phyloP scores from a whole-genome alignment of 2,329 filamentous ascomycete genomes.

The Laburnicola sp. region DNA sequence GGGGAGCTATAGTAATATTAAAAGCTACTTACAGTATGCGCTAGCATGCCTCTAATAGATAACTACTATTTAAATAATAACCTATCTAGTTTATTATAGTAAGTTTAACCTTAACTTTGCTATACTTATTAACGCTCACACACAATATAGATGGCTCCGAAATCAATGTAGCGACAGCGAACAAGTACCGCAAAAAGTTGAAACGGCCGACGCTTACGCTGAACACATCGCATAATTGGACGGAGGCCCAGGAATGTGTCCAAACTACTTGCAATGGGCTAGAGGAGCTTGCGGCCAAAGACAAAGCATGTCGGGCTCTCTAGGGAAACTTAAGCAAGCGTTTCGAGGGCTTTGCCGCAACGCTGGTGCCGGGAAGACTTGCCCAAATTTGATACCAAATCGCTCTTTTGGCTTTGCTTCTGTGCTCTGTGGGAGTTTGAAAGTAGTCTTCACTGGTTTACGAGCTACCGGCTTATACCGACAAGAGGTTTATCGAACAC shows the following conservation, averaged over 20 bases:
- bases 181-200: conserved; percentile 7
- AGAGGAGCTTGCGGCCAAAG: conserved; percentile 1
- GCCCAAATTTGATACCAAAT: conserved; percentile 8
- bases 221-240: conserved; percentile 3
- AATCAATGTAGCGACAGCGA: not conserved
- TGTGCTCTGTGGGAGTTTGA: conserved; percentile 13
- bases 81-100: no score
- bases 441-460: conserved; percentile 12
- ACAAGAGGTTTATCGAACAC: conserved; percentile 9
- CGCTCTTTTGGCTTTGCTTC: conserved; percentile 11
- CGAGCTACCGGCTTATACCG: conserved; percentile 7
- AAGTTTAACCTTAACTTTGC: no score
- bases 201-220: conserved; percentile 3
- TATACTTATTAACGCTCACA: no score
- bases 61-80: no score
- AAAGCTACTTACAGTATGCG: no score
- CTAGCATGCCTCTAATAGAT: no score
- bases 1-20: no score
- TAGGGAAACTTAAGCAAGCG: conserved; percentile 7
- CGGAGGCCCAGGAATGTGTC: conserved; percentile 3
- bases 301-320: conserved; percentile 8
- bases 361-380: conserved; percentile 6
- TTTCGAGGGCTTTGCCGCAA: conserved; percentile 7
- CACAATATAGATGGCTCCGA: no score
- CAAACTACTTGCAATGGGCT: not conserved